These are phyloP conservation scores for Ogataea ramenticola DNA, from an alignment of 805 yeast genomes.

Conservation along the genomic window DNA sequence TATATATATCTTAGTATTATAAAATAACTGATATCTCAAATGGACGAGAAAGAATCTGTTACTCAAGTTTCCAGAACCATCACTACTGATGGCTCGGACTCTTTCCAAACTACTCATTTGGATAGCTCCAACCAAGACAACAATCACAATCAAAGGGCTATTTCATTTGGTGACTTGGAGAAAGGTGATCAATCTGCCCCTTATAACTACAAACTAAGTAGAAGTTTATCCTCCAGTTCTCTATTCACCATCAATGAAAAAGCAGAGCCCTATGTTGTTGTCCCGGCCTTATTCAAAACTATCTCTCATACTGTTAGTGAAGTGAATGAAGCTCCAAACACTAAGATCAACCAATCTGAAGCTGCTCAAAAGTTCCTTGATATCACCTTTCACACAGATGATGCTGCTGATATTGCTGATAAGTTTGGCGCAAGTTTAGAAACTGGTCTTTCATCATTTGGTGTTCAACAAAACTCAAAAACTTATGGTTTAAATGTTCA, in stretches of 20 bases:
- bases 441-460: neutral
- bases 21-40: too few species aligned
- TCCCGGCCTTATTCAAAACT: neutral
- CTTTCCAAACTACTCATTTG: neutral
- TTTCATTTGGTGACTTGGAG: neutral
- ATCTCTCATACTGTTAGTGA: slow-evolving; percentile 1
- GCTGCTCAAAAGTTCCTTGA: neutral
- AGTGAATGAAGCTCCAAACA: neutral
- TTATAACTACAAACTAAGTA: neutral
- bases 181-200: neutral
- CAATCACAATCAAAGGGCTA: neutral
- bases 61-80: neutral
- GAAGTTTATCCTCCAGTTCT: neutral
- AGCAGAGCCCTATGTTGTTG: neutral
- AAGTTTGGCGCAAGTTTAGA: neutral
- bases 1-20: too few species aligned
- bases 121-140: neutral
- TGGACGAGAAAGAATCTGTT: neutral
- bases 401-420: neutral
- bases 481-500: slow-evolving; percentile 29
- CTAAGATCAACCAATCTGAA: neutral
- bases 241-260: neutral
- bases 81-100: neutral
- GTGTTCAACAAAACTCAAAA: neutral
- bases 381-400: neutral